A percentile compares a stretch with the other conserved stretches of the same genome.
phyloP scores from a whole-genome alignment of 768 basidiomycete species.

The Cystofilobasidium macerans region DNA sequence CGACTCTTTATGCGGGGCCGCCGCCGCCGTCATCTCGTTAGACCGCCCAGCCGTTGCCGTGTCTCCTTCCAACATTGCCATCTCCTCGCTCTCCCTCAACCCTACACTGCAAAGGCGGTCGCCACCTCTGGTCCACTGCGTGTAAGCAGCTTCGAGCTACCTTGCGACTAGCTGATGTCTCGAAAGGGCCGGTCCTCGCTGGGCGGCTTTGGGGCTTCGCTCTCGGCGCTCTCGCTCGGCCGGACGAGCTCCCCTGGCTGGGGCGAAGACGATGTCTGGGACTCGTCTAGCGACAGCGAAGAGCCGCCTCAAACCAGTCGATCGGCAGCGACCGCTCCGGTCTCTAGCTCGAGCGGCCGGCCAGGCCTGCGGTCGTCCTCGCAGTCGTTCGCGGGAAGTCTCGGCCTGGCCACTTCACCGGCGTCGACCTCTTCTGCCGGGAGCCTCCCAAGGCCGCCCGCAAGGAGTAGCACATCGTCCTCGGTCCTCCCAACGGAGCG shows the following conservation, averaged over 20 bases:
- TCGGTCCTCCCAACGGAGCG: no score
- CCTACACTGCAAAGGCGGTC: no score
- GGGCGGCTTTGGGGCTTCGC: constrained; percentile 4
- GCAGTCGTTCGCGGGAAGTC: not conserved
- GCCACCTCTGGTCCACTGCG: no score
- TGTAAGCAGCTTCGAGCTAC: no score
- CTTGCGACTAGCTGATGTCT: no score
- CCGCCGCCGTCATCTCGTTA: no score
- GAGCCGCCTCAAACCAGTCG: constrained; percentile 16
- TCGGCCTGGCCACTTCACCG: not conserved
- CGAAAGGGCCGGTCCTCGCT: not conserved
- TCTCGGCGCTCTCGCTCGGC: constrained; percentile 13
- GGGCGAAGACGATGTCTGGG: constrained; percentile 24
- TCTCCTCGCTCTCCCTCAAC: no score
- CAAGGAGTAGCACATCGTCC: not conserved
- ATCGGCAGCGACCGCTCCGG: constrained; percentile 27
- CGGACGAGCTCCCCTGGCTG: constrained; percentile 1
- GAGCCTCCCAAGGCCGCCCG: not conserved
- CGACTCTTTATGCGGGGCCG: no score
- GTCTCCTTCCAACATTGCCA: no score
- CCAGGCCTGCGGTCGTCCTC: not conserved
- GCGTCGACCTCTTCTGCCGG: not conserved
- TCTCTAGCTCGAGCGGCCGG: not conserved
- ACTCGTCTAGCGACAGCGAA: constrained; percentile 12
- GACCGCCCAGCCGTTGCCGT: no score